phyloP scores from a whole-genome alignment of 2,329 filamentous ascomycete species.

The Trichophyton mentagrophytes region DNA sequence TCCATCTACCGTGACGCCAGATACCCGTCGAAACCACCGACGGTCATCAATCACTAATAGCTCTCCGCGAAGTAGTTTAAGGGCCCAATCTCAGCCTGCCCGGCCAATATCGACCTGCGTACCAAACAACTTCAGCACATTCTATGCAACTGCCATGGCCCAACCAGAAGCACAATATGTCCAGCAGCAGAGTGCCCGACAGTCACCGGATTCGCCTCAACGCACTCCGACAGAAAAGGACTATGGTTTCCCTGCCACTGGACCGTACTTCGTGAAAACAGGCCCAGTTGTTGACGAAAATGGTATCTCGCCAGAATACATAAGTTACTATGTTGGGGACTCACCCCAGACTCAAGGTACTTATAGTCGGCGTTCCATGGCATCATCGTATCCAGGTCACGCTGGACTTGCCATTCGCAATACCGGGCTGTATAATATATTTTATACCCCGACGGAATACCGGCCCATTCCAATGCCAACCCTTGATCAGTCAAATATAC shows the following conservation, averaged over 20 bases:
- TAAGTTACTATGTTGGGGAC: slow-evolving; percentile 35
- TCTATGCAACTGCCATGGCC: slow-evolving; percentile 22
- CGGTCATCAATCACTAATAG: slow-evolving; percentile 33
- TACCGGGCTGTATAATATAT: slow-evolving; percentile 24
- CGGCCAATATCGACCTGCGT: slow-evolving; percentile 24
- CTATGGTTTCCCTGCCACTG: slow-evolving; percentile 20
- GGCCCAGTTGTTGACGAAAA: slow-evolving; percentile 27
- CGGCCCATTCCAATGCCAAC: slow-evolving; percentile 16
- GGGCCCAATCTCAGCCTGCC: slow-evolving; percentile 41
- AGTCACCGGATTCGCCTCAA: slow-evolving; percentile 24
- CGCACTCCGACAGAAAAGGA: slow-evolving; percentile 24
- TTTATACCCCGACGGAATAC: slow-evolving; percentile 25
- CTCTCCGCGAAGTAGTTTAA: slow-evolving; percentile 30
- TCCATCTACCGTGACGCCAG: slow-evolving; percentile 26
- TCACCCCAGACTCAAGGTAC: slow-evolving; percentile 32
- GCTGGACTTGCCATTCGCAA: slow-evolving; percentile 30
- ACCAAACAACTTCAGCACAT: slow-evolving; percentile 22
- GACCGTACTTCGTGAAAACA: slow-evolving; percentile 22
- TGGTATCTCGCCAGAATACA: slow-evolving; percentile 29
- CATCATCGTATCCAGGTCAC: slow-evolving; percentile 27
- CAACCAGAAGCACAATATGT: slow-evolving; percentile 20
- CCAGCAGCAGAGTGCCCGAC: slow-evolving; percentile 18
- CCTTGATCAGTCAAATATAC: slow-evolving; percentile 11
- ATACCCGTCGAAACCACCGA: slow-evolving; percentile 33
- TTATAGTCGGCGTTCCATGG: slow-evolving; percentile 25